A percentile compares a stretch with the other conserved stretches of the same genome.
These are phyloP conservation scores for Coffea canephora DNA, from an alignment of 257 asterid genomes.

Conservation along the genomic window DNA sequence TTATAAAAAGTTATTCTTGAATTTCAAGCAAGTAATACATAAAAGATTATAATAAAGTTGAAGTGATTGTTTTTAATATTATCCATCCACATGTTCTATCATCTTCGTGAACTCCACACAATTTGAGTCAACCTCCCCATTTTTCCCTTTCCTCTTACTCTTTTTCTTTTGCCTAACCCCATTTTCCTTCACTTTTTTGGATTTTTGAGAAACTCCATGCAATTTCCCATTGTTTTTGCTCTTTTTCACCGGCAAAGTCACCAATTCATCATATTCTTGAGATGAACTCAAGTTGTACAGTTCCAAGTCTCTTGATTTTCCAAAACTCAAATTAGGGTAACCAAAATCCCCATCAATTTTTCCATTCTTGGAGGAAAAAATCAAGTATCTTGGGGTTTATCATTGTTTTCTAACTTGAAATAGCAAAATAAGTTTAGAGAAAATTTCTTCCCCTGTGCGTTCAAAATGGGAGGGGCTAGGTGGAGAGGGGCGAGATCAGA, in stretches of 20 bases:
- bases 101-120: background rate
- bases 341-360: background rate
- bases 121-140: slow-evolving; percentile 33
- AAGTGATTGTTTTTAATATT: too few species aligned
- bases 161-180: slow-evolving; percentile 47
- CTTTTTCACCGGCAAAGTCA: slow-evolving; percentile 32
- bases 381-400: background rate
- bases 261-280: slow-evolving; percentile 48
- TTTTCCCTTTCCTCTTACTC: slow-evolving; percentile 44
- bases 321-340: background rate
- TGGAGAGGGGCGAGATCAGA: too few species aligned
- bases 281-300: slow-evolving; percentile 38
- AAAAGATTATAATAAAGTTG: too few species aligned
- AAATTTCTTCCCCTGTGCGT: too few species aligned
- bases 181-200: slow-evolving; percentile 44
- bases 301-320: slow-evolving; percentile 1
- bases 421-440: too few species aligned
- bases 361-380: slow-evolving; percentile 28
- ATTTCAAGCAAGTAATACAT: too few species aligned
- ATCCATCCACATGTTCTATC: too few species aligned
- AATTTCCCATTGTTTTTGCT: slow-evolving; percentile 17
- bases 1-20: too few species aligned
- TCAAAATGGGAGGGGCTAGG: too few species aligned
- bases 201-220: slow-evolving; percentile 33
- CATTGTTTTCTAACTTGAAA: too few species aligned